Evolutionary conservation across 495 filamentous ascomycete genomes (phyloP), one percentile per base, ranked within the genome.

Genomic region (Lepraria neglecta): DNA sequence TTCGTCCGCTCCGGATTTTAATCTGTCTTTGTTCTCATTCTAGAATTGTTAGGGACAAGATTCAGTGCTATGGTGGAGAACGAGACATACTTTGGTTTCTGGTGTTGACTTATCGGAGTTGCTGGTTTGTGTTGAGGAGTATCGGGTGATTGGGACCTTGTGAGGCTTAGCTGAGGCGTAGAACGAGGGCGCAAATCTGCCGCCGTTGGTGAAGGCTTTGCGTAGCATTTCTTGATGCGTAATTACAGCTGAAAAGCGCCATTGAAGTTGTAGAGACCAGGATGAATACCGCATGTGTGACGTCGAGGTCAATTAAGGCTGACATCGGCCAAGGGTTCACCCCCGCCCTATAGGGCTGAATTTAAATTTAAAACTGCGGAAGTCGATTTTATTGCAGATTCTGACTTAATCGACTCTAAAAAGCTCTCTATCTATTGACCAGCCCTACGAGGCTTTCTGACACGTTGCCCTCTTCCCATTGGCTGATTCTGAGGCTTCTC

Each of bases 261-360:
- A 60, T 60, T 12, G 28, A 42, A n/a, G 24, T 17, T 30, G 45
- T 15, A 10, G 31, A 17, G 30, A 4, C 14, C 4, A 35, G 12
- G 15, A n/a, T 35, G n/a, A 44, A 24, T 1, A 52, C 4, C 27
- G 10, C 31, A 47, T 31, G 24, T 28, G 47, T 60, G 58, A 60
- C 58, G 35, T 60, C 58, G 46, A 51, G 24, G 45, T 59, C 38
- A 46, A n/a, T 24, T 40, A 59, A 40, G 57, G 46, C 57, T 60
- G 38, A 31, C 31, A 17, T 21, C 33, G n/a, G n/a, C n/a, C n/a
- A n/a, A n/a, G n/a, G n/a, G n/a, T n/a, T n/a, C n/a, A n/a, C n/a
- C n/a, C n/a, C n/a, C n/a, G n/a, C n/a, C n/a, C n/a, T n/a, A n/a
- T n/a, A n/a, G n/a, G n/a, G n/a, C n/a, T n/a, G n/a, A n/a, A n/a